Evolutionary conservation across 2,329 filamentous ascomycete genomes (phyloP), one percentile per base, ranked within the genome.

Genomic region (Apiospora hydei): DNA sequence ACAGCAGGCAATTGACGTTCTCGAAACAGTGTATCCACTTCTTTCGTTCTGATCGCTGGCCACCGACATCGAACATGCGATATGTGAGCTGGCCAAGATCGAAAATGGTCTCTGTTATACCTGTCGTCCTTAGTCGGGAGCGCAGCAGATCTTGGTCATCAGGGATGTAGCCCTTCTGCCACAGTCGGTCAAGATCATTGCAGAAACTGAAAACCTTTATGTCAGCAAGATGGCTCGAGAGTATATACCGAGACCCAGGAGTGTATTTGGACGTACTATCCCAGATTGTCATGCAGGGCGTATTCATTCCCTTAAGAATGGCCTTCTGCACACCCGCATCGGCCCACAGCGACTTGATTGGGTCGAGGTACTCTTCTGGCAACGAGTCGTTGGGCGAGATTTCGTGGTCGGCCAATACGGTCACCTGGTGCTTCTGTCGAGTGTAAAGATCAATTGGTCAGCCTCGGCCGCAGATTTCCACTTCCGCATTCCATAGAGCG

Each of bases 11-110:
- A 79, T 96, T 95, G 74, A 98, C 95, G 75, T 96, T 96, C 82
- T 98, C 95, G 81, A 98, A 98, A 80, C 95, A 96, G 82, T 98
- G 95, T 75, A 98, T 97, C 95, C 95, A 98, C 86, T 98, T 98
- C 88, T 97, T 97, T 74, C 95, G 92, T 83, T 98, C 95, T 41
- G 95, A 97, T 77, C 95, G 88, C 81, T 98, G 95, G 72, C 95
- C 95, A 81, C 95, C 95, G 67, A 97, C 95, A 79, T 98, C 95
- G 83, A 97, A 97, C 95, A 98, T 98, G 78, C 95, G 93, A 84
- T 98, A 98, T 75, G 95, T 97, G 78, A 98, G 89, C 79, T 96
- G 92, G 73, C 95, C 95, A 18, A 97, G 88, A 81, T 97, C 94
- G 82, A 98, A 98, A 74, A 96, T 89, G 2, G 95, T 98, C 83